These are phyloP conservation scores for Solanum chmielewskii DNA, from an alignment of 257 asterid species.

Conservation along the genomic window DNA sequence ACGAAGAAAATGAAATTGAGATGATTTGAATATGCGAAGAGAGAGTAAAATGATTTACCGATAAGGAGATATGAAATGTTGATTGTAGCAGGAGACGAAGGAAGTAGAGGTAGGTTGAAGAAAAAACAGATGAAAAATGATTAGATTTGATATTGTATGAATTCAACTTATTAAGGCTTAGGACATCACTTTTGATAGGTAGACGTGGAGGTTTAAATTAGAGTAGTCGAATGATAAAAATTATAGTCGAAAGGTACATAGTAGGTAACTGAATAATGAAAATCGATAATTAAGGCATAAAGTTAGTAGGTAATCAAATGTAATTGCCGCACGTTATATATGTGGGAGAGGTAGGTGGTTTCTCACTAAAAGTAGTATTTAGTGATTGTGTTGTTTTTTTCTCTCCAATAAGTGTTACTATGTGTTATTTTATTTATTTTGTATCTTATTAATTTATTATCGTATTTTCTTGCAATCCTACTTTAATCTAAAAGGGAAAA, in stretches of 20 bases:
- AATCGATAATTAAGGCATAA: too few species aligned
- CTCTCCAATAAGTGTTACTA: neutral
- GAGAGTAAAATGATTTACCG: accelerated
- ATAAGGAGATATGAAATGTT: neutral
- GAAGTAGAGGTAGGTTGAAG: too few species aligned
- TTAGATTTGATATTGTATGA: neutral
- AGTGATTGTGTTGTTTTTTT: too few species aligned
- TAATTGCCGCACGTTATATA: too few species aligned
- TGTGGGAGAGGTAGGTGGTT: neutral
- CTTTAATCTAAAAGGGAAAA: too few species aligned
- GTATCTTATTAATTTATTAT: too few species aligned
- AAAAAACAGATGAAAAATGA: too few species aligned
- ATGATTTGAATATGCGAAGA: accelerated
- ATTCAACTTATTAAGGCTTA: neutral
- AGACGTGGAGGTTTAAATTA: neutral
- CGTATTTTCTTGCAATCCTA: neutral
- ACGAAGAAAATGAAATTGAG: neutral
- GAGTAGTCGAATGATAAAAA: too few species aligned
- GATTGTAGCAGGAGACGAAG: neutral
- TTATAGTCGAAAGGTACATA: neutral
- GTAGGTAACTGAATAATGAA: neutral
- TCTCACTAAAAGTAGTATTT: too few species aligned
- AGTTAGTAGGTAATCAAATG: too few species aligned
- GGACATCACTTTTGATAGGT: neutral
- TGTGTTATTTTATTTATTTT: too few species aligned